Percentiles rank a stretch among this genome's conserved stretches.
Evolutionary conservation across 2,329 filamentous ascomycete genomes (phyloP).

Genomic region (Lachnellula occidentalis): DNA sequence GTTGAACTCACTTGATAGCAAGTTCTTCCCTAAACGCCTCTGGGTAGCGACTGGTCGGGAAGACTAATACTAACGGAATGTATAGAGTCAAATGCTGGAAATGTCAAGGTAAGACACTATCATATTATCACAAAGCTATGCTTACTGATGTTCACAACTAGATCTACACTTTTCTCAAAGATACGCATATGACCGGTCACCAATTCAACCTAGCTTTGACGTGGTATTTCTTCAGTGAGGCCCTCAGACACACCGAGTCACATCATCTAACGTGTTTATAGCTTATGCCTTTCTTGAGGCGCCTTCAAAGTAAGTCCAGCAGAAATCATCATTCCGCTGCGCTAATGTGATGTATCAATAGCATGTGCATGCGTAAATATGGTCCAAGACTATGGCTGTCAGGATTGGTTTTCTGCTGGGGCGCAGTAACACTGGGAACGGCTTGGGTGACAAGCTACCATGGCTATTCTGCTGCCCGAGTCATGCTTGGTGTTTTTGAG

Average conservation of each 20-base stretch:
- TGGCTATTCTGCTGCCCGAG: slow-evolving; percentile 1
- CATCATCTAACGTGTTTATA: background rate
- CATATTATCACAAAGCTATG: background rate
- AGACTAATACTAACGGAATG: background rate
- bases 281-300: slow-evolving; percentile 4
- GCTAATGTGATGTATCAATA: background rate
- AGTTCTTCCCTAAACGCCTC: background rate
- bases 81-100: slow-evolving; percentile 6
- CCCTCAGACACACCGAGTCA: background rate
- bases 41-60: background rate
- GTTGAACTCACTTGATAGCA: slow-evolving; percentile 6
- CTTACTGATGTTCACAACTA: background rate
- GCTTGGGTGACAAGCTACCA: slow-evolving; percentile 7
- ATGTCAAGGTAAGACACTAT: slow-evolving; percentile 1
- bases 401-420: slow-evolving; percentile 4
- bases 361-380: slow-evolving; percentile 5
- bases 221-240: slow-evolving; percentile 9
- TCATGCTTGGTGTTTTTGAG: slow-evolving; percentile 9
- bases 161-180: slow-evolving; percentile 6
- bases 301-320: slow-evolving; percentile 3
- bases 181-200: slow-evolving; percentile 2
- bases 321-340: background rate
- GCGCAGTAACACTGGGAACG: slow-evolving; percentile 4
- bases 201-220: slow-evolving; percentile 8
- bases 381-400: slow-evolving; percentile 6